A percentile compares a stretch with the other conserved stretches of the same genome.
Evolutionary conservation across 2,329 filamentous ascomycete species (phyloP).

Genomic region (Exophiala aquamarina): DNA sequence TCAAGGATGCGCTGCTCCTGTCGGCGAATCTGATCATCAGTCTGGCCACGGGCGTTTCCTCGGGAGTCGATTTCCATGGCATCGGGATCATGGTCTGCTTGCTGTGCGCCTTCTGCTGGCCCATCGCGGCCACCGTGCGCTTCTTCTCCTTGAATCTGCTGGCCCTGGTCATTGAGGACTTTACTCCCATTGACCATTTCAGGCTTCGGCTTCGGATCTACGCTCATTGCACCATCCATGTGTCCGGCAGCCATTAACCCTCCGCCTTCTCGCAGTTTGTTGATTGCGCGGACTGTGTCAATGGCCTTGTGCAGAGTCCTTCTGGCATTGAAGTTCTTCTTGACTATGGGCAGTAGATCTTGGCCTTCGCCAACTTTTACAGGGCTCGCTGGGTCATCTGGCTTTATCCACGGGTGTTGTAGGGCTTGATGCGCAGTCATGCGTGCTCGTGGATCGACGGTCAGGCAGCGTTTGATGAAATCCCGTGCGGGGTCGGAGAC

Average conservation of each 20-base stretch:
- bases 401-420: conserved; percentile 64
- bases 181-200: conserved; percentile 46
- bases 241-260: conserved; percentile 49
- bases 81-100: conserved; percentile 40
- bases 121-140: conserved; percentile 27
- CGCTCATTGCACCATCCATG: conserved; percentile 61
- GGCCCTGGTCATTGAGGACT: conserved; percentile 38
- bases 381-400: conserved; percentile 45
- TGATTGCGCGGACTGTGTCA: conserved; percentile 67
- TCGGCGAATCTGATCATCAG: conserved; percentile 60
- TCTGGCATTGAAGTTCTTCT: conserved; percentile 70
- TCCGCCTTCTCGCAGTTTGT: conserved; percentile 63
- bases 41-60: conserved; percentile 61
- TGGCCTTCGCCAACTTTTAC: conserved; percentile 39
- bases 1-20: conserved; percentile 62
- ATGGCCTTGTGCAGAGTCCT: conserved; percentile 67
- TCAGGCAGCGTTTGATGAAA: conserved; percentile 89
- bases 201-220: conserved; percentile 55
- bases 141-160: conserved; percentile 26
- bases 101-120: conserved; percentile 27
- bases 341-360: conserved; percentile 64
- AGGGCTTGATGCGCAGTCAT: conserved; percentile 85
- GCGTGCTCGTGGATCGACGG: conserved; percentile 79
- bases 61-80: conserved; percentile 58
- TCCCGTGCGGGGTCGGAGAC: conserved; percentile 83